phyloP scores from a whole-genome alignment of 2,329 filamentous ascomycete species.

The Colletotrichum sublineola region DNA sequence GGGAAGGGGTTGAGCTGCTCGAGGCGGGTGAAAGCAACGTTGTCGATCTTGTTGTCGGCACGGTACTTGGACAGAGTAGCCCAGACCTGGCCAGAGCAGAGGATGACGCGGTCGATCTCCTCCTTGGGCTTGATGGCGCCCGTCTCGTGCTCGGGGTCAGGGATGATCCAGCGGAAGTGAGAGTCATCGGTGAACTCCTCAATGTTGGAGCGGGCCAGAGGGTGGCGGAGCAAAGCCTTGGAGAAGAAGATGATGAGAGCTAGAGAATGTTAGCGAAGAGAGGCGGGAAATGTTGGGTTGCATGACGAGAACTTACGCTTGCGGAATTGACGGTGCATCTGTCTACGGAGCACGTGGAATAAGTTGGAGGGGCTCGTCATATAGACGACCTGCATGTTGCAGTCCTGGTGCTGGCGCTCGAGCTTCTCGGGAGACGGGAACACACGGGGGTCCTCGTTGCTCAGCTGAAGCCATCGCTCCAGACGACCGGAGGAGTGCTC shows the following conservation, averaged over 20 bases:
- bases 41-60: constrained; percentile 85
- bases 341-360: constrained; percentile 95
- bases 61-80: constrained; percentile 92
- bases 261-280: constrained; percentile 54
- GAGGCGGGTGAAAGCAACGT: constrained; percentile 93
- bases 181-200: constrained; percentile 93
- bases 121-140: constrained; percentile 82
- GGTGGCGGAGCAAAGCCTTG: constrained; percentile 95
- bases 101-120: constrained; percentile 91
- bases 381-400: constrained; percentile 98
- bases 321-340: constrained; percentile 99
- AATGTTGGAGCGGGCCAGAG: constrained; percentile 87
- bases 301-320: constrained; percentile 79
- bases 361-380: constrained; percentile 96
- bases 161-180: constrained; percentile 97
- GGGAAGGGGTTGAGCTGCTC: constrained; percentile 99
- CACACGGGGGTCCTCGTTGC: constrained; percentile 95
- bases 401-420: constrained; percentile 97
- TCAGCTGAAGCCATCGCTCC: constrained; percentile 96
- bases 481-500: constrained; percentile 98
- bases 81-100: constrained; percentile 97
- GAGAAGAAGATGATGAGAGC: constrained; percentile 98
- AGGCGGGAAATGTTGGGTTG: constrained; percentile 1
- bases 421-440: constrained; percentile 92
- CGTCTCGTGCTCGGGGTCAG: constrained; percentile 85